Evolutionary conservation across 1,284 basidiomycete genomes (phyloP), one percentile per base, ranked within the genome.

Genomic region (Sanguinoderma infundibulare): DNA sequence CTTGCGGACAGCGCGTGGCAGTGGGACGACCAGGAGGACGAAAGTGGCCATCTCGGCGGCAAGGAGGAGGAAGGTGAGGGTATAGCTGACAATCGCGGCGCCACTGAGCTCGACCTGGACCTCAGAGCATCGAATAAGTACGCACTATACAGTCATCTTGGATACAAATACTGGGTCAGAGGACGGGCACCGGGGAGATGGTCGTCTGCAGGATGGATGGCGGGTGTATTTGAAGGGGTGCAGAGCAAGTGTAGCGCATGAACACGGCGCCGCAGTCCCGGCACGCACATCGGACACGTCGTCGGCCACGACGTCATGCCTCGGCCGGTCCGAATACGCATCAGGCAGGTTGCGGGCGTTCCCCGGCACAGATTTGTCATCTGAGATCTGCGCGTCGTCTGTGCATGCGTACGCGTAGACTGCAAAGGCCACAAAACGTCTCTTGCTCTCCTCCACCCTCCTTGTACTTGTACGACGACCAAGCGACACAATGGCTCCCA

Each of bases 11-110:
- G 78, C 77, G 73, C 91, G 89, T 0, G 94, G 94, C 5, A 96
- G 78, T 5, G 94, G 94, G 10, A 88, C 79, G 26, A 93, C 89
- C 55, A 94, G 81, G 57, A 90, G 38, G 67, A 87, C 89, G 77
- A 93, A 93, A 17, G 89, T 89, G 63, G 71, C 77, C 89, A 93
- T 92, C 83, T 93, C 91, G 56, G 89, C 79, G 40, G 87, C 87
- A 62, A 94, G 85, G 53, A 94, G 86, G 71, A 90, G 61, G 69
- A 94, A 94, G 1, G 91, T 93, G 57, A 93, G 81, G 10, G 85
- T 82, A 73, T 92, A 93, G 74, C 89, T 91, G 69, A 34, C 10
- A 3, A 17, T 9, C 5, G 46, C 26, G 46, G 17, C 17, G 26
- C 7, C 47, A 22, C 34, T 49, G 8, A 32, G n/a, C 20, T 35